Percentiles rank a stretch among this genome's conserved stretches.
Conservation (phyloP, 1,284 basidiomycete species). For the Neonothopanus nambi region DNA sequence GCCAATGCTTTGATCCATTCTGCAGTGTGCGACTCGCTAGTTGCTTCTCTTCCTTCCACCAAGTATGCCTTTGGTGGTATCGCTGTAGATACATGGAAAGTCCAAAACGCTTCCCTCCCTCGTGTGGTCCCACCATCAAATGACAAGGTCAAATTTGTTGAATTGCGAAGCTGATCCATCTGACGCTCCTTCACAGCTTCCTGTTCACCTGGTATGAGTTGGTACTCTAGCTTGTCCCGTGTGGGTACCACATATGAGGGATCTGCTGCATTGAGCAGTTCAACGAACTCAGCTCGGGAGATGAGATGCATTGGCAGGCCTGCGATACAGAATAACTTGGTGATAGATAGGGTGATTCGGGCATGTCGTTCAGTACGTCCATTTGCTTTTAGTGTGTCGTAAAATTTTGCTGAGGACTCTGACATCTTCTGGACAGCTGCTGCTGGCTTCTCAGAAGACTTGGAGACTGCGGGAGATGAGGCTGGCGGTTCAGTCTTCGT, state of each 20-base stretch:
- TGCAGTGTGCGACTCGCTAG: conserved; percentile 22
- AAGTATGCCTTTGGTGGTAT: conserved; percentile 17
- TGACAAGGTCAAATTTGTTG: conserved; percentile 18
- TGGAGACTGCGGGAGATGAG: not conserved
- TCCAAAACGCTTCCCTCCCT: conserved; percentile 23
- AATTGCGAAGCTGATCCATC: not conserved
- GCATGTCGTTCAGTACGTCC: not conserved
- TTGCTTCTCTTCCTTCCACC: conserved; percentile 23
- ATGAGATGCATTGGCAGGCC: conserved; percentile 10
- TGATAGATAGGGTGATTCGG: conserved; percentile 7
- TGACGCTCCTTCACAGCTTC: not conserved
- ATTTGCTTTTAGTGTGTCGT: too few relatives aligned
- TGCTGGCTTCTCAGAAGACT: too few relatives aligned
- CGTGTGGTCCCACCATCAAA: conserved; percentile 21
- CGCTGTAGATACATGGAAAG: conserved; percentile 25
- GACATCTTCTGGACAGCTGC: too few relatives aligned
- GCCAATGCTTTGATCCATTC: conserved; percentile 23
- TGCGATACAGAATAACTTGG: conserved; percentile 14
- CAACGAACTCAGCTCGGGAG: conserved; percentile 11
- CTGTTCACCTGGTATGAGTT: conserved; percentile 9
- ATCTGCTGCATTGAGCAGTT: conserved; percentile 3
- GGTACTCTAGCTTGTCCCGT: conserved; percentile 4
- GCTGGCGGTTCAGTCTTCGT: not conserved
- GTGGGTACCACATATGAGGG: conserved; percentile 9
- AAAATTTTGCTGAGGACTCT: too few relatives aligned